Conservation (phyloP, 2,329 filamentous ascomycete genomes). For the Didymella arachidicola region DNA sequence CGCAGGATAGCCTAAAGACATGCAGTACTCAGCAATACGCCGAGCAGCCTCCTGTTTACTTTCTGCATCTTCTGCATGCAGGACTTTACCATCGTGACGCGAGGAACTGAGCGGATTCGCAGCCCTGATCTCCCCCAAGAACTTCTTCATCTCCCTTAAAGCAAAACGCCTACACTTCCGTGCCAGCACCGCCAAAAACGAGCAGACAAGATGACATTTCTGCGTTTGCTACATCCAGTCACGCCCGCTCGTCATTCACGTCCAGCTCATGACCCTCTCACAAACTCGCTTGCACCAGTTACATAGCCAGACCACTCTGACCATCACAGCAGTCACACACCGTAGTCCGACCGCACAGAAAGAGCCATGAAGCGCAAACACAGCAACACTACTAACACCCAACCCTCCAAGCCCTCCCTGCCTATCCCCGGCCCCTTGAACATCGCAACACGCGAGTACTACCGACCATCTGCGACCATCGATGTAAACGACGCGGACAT, state of each 20-base stretch:
- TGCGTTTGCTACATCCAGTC: neutral
- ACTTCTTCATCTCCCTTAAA: neutral
- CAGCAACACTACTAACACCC: neutral
- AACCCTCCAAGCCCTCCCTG: neutral
- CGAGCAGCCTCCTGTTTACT: neutral
- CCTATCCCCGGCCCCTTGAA: constrained; percentile 9
- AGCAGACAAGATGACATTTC: neutral
- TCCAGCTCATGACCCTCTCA: neutral
- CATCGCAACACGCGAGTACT: constrained; percentile 12
- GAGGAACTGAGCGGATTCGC: neutral
- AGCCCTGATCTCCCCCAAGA: neutral
- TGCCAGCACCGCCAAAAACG: neutral
- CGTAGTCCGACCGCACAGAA: too few relatives aligned
- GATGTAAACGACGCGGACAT: neutral
- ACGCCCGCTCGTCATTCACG: neutral
- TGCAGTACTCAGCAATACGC: neutral
- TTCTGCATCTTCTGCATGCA: neutral
- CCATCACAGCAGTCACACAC: too few relatives aligned
- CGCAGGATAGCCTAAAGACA: neutral
- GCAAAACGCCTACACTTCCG: neutral
- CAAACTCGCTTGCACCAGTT: neutral
- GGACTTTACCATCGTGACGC: neutral
- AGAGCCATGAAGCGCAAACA: neutral
- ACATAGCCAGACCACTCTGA: neutral
- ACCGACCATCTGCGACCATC: neutral